Base-by-base conservation (phyloP, 805 yeast genomes). In the Cyberlindnera euphorbiae region DNA sequence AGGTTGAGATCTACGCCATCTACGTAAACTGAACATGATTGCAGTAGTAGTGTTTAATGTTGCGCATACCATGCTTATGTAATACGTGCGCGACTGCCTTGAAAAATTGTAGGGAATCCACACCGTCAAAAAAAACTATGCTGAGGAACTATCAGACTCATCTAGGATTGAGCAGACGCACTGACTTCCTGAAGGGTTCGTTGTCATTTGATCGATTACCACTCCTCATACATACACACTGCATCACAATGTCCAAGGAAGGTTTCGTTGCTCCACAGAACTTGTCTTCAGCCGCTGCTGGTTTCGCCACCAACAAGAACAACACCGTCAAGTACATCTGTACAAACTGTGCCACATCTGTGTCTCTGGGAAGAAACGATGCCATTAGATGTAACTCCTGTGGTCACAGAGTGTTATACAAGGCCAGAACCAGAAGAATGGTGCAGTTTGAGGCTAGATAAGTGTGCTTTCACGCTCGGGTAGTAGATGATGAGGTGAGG, bases 321-420 rank as follows among this genome's bases (percentile, higher is more conserved):
- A 81, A 80, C 54, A 95, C 96, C 38, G 93, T 88, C 52, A 85
- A 83, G 55, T 90, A 90, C 66, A 80, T 88, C 58, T 90, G 98
- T 64, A 96, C 97, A 29, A 93, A 87, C 68, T 93, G 98, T 66
- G 95, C 97, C 8, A 77, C 89, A 38, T 79, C 82, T 36, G 82
- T 89, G 51, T 78, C 95, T 3, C 75, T 93, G 49, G 80, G 87
- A 36, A 87, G 90, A 66, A 86, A 84, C 50, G 98, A 93, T 62
- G 95, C 97, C 21, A 95, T 93, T 47, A 84, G 97, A 69, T 93
- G 98, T 68, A 89, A 88, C 66, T 95, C 89, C 52, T 93, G 98
- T 66, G 98, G 98, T 46, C 97, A 93, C 68, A 82, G 98, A 67
- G 97, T 93, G 42, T 70, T 93, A 45, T 86, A 90, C 70, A 93